These are phyloP conservation scores for Chaetomiaceae sp. DNA, from an alignment of 2,329 filamentous ascomycete genomes.

Conservation along the genomic window DNA sequence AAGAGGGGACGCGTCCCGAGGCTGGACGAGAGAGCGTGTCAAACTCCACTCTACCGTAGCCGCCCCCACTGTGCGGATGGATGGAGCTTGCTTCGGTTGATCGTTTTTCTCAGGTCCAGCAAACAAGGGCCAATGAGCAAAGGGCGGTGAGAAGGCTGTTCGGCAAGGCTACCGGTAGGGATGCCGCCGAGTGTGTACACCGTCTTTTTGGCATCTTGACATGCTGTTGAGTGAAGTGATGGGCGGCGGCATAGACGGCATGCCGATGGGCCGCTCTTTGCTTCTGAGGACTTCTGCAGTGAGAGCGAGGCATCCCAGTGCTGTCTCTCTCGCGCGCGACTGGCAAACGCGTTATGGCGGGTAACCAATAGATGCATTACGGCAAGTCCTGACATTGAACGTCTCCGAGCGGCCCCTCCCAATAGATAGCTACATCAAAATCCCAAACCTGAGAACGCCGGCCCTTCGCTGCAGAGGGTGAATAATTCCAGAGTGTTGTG, in stretches of 20 bases:
- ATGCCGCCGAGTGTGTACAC: too few species aligned
- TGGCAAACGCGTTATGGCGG: too few species aligned
- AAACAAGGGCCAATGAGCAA: conserved; percentile 4
- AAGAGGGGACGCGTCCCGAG: neutral
- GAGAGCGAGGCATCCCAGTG: too few species aligned
- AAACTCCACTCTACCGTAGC: too few species aligned
- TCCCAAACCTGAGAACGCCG: conserved; percentile 13
- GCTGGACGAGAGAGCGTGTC: neutral
- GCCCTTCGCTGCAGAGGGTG: conserved; percentile 3
- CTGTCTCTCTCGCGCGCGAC: too few species aligned
- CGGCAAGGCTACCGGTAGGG: conserved; percentile 2
- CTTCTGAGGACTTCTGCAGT: too few species aligned
- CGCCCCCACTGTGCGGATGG: conserved; percentile 1
- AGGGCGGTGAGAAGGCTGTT: conserved; percentile 11
- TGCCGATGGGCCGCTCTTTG: too few species aligned
- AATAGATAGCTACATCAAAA: conserved; percentile 10
- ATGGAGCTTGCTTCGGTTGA: conserved; percentile 2
- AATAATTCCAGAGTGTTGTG: neutral
- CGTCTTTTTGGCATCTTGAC: too few species aligned
- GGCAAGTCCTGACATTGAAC: neutral
- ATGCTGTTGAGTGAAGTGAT: too few species aligned
- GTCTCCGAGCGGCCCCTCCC: neutral
- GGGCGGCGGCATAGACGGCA: too few species aligned
- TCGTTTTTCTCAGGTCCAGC: neutral
- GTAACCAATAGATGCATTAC: neutral